Evolutionary conservation across 306 rosid species (phyloP), one percentile per base, ranked within the genome.

Genomic region (Neltuma alba): DNA sequence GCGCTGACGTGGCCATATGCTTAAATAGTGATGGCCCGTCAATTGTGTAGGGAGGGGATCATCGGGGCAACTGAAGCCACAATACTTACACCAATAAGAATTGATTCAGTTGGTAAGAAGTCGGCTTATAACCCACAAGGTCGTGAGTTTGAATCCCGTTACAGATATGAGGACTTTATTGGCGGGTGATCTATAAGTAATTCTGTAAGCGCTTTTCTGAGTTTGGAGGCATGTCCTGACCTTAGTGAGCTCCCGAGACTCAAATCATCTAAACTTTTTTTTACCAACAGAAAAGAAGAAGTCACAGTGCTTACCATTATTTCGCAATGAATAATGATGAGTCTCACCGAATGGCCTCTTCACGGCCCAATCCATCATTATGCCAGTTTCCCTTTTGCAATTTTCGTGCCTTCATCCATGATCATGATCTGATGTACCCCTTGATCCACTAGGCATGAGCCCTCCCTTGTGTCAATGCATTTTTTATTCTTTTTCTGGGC

Each of bases 1-100:
- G 11, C 12, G 21, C 54, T 68, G 73, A 68, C 52, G 73, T 68
- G 54, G 73, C 16, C 54, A 68, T 54, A 23, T 68, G 73, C 73
- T 11, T 7, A 1, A 8, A 68, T 23, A 40, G 13, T 68, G 36
- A 68, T 68, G 63, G 33, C 6, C 44, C 6, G 7, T 20, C 52
- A 68, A 41, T 41, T 5, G 13, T 68, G 14, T 27, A 23, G 11
- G 15, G 6, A 5, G 15, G 6, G 36, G 12, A 68, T 41, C 52
- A 41, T 23, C 18, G 18, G 28, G 45, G 36, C 13, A 40, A 68
- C 6, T 68, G 73, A 68, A 25, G 73, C 73, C 73, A 40, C n/a
- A 40, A 34, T 68, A 36, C 14, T 68, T 41, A 28, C 12, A n/a
- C n/a, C n/a, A n/a, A n/a, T n/a, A n/a, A n/a, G n/a, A n/a, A n/a